Conservation (phyloP, 257 asterid species). For the Gardenia jasminoides region DNA sequence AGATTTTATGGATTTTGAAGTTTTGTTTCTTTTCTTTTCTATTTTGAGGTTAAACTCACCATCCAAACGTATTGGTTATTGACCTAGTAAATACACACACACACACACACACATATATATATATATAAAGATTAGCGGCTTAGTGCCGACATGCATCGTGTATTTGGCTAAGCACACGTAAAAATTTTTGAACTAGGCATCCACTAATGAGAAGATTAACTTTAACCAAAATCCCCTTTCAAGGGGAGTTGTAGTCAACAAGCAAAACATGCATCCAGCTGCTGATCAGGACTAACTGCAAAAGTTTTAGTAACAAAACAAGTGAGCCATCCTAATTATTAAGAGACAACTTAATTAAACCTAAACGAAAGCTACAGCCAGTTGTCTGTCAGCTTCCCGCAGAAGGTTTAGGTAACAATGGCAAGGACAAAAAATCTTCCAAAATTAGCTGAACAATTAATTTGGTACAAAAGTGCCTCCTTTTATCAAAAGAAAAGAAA, state of each 20-base stretch:
- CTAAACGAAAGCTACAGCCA: not conserved
- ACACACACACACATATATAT: too few species aligned
- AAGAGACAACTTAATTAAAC: not conserved
- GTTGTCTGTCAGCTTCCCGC: not conserved
- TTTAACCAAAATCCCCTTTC: not conserved
- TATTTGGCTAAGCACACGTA: not conserved
- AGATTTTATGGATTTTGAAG: not conserved
- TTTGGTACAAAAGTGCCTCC: not conserved
- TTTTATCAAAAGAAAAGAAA: not conserved
- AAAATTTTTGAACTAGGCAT: not conserved
- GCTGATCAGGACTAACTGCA: not conserved
- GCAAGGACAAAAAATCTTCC: not conserved
- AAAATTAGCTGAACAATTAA: not conserved
- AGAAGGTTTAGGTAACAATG: slow-evolving; percentile 1
- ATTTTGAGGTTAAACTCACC: not conserved
- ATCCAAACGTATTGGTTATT: not conserved
- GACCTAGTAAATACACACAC: too few species aligned
- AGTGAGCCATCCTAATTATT: not conserved
- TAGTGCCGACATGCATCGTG: too few species aligned
- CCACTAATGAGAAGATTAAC: not conserved
- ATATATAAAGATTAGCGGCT: not conserved
- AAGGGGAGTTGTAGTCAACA: not conserved
- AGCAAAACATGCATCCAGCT: not conserved
- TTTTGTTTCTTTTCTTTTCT: too few species aligned
- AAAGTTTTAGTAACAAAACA: not conserved